Conservation (phyloP, 129 eudicot genomes). For the Centaurea solstitialis region DNA sequence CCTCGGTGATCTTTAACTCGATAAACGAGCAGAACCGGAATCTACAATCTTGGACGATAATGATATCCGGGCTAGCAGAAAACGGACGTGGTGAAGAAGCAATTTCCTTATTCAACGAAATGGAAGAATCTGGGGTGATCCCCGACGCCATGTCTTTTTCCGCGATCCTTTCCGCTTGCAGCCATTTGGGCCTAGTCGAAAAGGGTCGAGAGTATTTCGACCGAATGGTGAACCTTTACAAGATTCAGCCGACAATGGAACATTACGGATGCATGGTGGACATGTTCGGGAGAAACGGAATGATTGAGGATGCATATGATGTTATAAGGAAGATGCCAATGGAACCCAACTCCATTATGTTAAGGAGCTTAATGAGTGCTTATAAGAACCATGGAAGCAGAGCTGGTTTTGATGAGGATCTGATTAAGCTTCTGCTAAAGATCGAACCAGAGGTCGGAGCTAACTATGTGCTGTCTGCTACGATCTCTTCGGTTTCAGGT, state of each 20-base stretch:
- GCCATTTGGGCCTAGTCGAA: conserved; percentile 34
- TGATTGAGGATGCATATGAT: conserved; percentile 43
- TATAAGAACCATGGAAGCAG: conserved; percentile 31
- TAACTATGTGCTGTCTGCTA: conserved; percentile 46
- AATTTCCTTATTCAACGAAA: conserved; percentile 36
- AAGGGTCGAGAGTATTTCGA: conserved; percentile 35
- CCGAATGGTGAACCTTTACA: conserved; percentile 31
- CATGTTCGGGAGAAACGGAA: conserved; percentile 41
- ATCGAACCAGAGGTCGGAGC: conserved; percentile 44
- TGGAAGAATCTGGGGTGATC: conserved; percentile 32
- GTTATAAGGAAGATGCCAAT: conserved; percentile 37
- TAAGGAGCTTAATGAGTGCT: conserved; percentile 45
- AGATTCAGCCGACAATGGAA: conserved; percentile 47
- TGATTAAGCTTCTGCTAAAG: conserved; percentile 25
- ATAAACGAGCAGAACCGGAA: conserved; percentile 31
- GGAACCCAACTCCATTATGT: conserved; percentile 40
- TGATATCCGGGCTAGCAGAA: conserved; percentile 43
- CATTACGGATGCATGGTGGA: conserved; percentile 59
- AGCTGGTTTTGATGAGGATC: conserved; percentile 18
- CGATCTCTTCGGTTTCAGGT: conserved; percentile 19
- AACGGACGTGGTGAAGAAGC: conserved; percentile 41
- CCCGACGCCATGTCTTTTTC: conserved; percentile 43
- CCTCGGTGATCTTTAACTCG: conserved; percentile 33
- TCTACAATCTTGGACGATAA: conserved; percentile 43
- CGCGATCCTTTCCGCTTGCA: conserved; percentile 42